Conservation (phyloP, 257 asterid species). For the Leonotis leonurus region DNA sequence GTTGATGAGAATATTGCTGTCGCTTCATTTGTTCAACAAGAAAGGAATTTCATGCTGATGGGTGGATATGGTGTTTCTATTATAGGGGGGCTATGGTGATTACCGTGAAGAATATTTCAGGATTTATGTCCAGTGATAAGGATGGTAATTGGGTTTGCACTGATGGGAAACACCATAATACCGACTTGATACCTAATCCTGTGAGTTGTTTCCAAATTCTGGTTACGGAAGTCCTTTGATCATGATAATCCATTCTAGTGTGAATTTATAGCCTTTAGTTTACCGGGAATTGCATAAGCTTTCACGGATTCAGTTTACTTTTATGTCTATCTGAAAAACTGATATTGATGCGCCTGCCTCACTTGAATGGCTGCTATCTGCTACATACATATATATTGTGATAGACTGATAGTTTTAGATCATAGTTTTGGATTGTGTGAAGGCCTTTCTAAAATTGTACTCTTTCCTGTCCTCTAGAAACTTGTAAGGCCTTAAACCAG, state of each 20-base stretch:
- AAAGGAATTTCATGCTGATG: constrained; percentile 2
- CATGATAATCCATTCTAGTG: background rate
- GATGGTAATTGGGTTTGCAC: constrained; percentile 75
- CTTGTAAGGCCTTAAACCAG: constrained; percentile 1
- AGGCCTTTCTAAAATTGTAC: background rate
- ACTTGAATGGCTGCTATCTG: background rate
- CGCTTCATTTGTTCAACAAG: background rate
- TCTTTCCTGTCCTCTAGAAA: background rate
- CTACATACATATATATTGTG: background rate
- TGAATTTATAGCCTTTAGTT: background rate
- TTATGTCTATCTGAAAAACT: background rate
- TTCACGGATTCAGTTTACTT: background rate
- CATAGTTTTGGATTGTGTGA: background rate
- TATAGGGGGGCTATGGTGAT: constrained; percentile 72
- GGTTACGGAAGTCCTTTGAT: background rate
- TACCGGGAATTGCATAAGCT: background rate
- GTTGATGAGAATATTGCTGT: background rate
- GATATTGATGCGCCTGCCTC: background rate
- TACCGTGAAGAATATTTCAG: constrained; percentile 54
- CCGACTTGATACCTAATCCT: constrained; percentile 52
- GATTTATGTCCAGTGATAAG: constrained; percentile 51
- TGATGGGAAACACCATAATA: constrained; percentile 38
- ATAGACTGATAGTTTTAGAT: constrained; percentile 5
- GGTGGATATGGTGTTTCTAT: background rate
- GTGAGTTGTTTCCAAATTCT: constrained; percentile 30